Percentiles rank a stretch among this genome's conserved stretches.
phyloP scores from a whole-genome alignment of 1,139 yeast species.

The Yamadazyma friedrichii region DNA sequence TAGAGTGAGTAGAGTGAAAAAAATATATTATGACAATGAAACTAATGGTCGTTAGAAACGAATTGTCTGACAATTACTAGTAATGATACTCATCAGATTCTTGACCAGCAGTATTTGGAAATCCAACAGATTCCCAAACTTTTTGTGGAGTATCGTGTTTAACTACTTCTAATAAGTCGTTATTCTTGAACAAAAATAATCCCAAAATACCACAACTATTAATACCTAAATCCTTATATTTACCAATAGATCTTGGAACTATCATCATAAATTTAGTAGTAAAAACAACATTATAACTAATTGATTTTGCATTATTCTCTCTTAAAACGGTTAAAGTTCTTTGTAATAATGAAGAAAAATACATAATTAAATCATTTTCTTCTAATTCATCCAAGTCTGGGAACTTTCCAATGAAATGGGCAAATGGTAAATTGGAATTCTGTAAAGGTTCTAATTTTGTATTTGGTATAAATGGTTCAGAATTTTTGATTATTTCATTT shows the following conservation, averaged over 20 bases:
- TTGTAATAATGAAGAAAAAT: constrained; percentile 69
- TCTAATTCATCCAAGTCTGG: constrained; percentile 44
- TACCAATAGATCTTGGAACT: constrained; percentile 66
- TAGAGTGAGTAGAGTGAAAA: neutral
- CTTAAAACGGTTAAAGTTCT: constrained; percentile 66
- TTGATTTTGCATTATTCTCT: constrained; percentile 41
- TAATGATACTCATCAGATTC: constrained; percentile 38
- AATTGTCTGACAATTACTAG: neutral
- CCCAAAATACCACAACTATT: constrained; percentile 85
- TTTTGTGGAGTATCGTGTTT: constrained; percentile 41
- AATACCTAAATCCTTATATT: constrained; percentile 51
- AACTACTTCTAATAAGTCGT: constrained; percentile 46
- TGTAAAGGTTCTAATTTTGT: constrained; percentile 58
- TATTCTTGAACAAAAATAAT: constrained; percentile 69
- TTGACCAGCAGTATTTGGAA: constrained; percentile 50
- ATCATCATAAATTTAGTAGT: constrained; percentile 81
- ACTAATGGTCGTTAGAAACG: neutral
- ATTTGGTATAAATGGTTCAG: constrained; percentile 55
- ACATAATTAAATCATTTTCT: constrained; percentile 57
- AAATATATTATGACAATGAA: neutral
- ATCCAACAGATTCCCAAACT: constrained; percentile 61
- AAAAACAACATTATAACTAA: constrained; percentile 78
- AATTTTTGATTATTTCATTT: constrained; percentile 46
- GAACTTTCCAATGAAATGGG: constrained; percentile 75
- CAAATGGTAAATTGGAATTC: constrained; percentile 64